A percentile compares a stretch with the other conserved stretches of the same genome.
These are phyloP conservation scores for Tagetes patula DNA, from an alignment of 129 eudicot genomes.

Conservation along the genomic window DNA sequence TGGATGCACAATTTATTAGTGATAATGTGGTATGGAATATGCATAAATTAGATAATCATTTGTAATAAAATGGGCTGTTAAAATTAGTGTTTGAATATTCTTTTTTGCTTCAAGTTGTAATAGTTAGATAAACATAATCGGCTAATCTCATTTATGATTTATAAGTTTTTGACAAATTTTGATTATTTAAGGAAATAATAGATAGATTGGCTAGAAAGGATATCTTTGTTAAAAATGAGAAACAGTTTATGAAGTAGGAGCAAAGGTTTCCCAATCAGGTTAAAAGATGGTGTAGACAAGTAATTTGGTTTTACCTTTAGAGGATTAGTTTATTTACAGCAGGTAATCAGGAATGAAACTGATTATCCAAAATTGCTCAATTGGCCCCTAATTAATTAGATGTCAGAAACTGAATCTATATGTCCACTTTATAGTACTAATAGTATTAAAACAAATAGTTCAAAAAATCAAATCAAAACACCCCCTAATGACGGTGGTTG, in stretches of 20 bases:
- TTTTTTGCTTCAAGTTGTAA: neutral
- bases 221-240: neutral
- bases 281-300: neutral
- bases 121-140: neutral
- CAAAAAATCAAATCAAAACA: neutral
- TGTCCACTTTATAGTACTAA: neutral
- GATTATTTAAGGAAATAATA: neutral
- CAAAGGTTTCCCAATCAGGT: neutral
- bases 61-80: conserved; percentile 2
- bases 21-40: neutral
- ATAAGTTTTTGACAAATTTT: neutral
- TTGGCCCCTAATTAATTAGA: neutral
- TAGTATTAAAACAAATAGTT: neutral
- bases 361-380: neutral
- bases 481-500: conserved; percentile 6
- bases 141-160: neutral
- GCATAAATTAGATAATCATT: conserved; percentile 1
- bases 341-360: neutral
- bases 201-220: neutral
- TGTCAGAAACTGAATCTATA: neutral
- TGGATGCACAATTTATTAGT: neutral
- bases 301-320: neutral
- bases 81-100: neutral
- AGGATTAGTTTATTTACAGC: neutral
- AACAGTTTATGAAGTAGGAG: neutral